These are phyloP conservation scores for Harringtonia lauricola DNA, from an alignment of 2,329 filamentous ascomycete genomes.

Conservation along the genomic window DNA sequence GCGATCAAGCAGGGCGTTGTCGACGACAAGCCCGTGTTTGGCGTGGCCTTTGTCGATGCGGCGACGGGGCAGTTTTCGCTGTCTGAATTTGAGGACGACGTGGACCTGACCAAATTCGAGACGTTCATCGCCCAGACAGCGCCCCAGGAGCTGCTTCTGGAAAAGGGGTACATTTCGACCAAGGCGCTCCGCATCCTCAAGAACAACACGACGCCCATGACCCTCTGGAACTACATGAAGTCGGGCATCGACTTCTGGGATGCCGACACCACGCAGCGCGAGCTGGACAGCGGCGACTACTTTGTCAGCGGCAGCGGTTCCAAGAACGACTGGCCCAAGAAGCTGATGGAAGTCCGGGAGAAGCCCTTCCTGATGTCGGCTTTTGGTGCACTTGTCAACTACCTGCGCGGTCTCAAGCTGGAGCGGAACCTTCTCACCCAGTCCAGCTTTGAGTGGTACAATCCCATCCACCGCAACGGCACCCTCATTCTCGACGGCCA, in stretches of 20 bases:
- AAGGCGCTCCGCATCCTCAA: slow-evolving; percentile 88
- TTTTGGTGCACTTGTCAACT: slow-evolving; percentile 78
- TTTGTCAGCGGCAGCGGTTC: slow-evolving; percentile 48
- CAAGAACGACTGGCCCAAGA: slow-evolving; percentile 61
- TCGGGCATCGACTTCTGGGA: slow-evolving; percentile 84
- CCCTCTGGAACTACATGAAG: slow-evolving; percentile 91
- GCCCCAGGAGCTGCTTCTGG: slow-evolving; percentile 78
- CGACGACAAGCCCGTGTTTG: slow-evolving; percentile 67
- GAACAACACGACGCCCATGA: slow-evolving; percentile 86
- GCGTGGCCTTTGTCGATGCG: slow-evolving; percentile 88
- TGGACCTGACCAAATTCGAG: slow-evolving; percentile 92
- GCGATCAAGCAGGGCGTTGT: slow-evolving; percentile 73
- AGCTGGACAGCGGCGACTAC: slow-evolving; percentile 70
- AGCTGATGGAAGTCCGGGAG: slow-evolving; percentile 58
- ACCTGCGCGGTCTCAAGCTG: slow-evolving; percentile 76
- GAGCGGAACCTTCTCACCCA: slow-evolving; percentile 80
- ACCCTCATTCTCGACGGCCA: slow-evolving; percentile 91
- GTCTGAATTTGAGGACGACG: slow-evolving; percentile 85
- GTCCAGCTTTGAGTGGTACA: slow-evolving; percentile 84
- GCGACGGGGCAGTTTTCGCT: slow-evolving; percentile 92
- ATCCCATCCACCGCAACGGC: slow-evolving; percentile 80
- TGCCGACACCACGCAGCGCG: slow-evolving; percentile 68
- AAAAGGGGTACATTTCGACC: slow-evolving; percentile 78
- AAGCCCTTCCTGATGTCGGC: slow-evolving; percentile 85
- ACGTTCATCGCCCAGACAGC: slow-evolving; percentile 89